Evolutionary conservation across 805 yeast species (phyloP).

Genomic region (Starmerella apis): DNA sequence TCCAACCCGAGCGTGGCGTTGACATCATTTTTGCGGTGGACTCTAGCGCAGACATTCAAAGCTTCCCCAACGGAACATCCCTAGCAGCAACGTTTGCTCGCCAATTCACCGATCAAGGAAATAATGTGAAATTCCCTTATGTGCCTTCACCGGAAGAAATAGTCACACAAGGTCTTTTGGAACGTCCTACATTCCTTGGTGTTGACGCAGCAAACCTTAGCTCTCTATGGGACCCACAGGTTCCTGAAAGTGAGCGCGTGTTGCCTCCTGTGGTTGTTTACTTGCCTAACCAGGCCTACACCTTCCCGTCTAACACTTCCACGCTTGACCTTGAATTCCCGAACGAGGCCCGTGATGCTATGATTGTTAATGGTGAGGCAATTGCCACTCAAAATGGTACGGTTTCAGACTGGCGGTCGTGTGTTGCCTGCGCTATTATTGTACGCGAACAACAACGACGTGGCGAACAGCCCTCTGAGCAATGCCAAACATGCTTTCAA

Average conservation of each 20-base stretch:
- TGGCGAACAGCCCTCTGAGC: constrained; percentile 46
- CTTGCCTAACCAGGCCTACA: constrained; percentile 54
- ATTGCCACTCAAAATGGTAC: constrained; percentile 49
- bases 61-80: constrained; percentile 34
- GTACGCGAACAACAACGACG: constrained; percentile 61
- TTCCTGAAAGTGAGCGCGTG: not conserved
- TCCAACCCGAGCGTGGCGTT: constrained; percentile 47
- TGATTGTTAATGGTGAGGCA: constrained; percentile 62
- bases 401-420: constrained; percentile 52
- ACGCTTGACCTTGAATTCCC: constrained; percentile 53
- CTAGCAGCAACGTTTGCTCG: constrained; percentile 24
- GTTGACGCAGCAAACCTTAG: constrained; percentile 44
- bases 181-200: constrained; percentile 67
- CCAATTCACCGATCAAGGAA: constrained; percentile 20
- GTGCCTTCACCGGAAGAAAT: constrained; percentile 36
- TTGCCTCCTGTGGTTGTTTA: constrained; percentile 50
- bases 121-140: constrained; percentile 18
- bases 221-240: constrained; percentile 36
- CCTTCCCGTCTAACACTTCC: constrained; percentile 52
- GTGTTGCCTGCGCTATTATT: constrained; percentile 68
- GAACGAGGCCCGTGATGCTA: constrained; percentile 42
- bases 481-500: constrained; percentile 56
- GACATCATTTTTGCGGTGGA: constrained; percentile 51
- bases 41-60: constrained; percentile 28
- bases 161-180: constrained; percentile 34